phyloP scores from a whole-genome alignment of 2,329 filamentous ascomycete species.

The Apiospora saccharicola region DNA sequence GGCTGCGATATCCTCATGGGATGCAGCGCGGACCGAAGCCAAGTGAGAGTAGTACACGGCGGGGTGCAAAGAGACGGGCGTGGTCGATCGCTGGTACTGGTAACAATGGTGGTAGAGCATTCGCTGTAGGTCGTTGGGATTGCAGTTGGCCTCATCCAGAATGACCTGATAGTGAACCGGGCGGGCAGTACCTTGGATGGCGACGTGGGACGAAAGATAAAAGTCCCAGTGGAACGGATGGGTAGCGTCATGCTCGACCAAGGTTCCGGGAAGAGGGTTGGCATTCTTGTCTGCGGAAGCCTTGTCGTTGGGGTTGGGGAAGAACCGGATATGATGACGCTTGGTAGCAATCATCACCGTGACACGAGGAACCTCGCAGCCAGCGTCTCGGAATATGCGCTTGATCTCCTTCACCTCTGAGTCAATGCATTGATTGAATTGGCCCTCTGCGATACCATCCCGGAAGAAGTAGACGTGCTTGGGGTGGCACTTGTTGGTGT shows the following conservation, averaged over 20 bases:
- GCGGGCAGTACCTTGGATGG: constrained; percentile 92
- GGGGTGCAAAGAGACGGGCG: constrained; percentile 86
- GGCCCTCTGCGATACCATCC: constrained; percentile 88
- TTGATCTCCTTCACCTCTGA: constrained; percentile 80
- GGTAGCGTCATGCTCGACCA: constrained; percentile 90
- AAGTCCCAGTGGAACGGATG: constrained; percentile 93
- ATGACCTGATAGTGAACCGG: constrained; percentile 94
- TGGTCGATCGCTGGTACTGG: constrained; percentile 90
- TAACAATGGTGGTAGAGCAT: constrained; percentile 97
- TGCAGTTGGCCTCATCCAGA: constrained; percentile 76
- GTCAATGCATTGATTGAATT: constrained; percentile 81
- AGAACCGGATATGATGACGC: constrained; percentile 93
- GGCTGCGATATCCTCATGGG: constrained; percentile 68
- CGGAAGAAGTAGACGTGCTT: constrained; percentile 89
- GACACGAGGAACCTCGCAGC: constrained; percentile 64
- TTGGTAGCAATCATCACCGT: constrained; percentile 91
- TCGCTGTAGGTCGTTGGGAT: constrained; percentile 75
- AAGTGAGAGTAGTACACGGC: constrained; percentile 97
- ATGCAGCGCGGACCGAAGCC: constrained; percentile 79
- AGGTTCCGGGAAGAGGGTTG: constrained; percentile 84
- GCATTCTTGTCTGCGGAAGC: constrained; percentile 71
- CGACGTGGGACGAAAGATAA: constrained; percentile 68
- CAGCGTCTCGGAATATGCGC: constrained; percentile 55
- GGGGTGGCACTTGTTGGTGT: constrained; percentile 64
- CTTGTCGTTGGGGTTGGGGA: constrained; percentile 67